Evolutionary conservation across 495 filamentous ascomycete genomes (phyloP), one percentile per base, ranked within the genome.

Genomic region (Trichoderma asperelloides): DNA sequence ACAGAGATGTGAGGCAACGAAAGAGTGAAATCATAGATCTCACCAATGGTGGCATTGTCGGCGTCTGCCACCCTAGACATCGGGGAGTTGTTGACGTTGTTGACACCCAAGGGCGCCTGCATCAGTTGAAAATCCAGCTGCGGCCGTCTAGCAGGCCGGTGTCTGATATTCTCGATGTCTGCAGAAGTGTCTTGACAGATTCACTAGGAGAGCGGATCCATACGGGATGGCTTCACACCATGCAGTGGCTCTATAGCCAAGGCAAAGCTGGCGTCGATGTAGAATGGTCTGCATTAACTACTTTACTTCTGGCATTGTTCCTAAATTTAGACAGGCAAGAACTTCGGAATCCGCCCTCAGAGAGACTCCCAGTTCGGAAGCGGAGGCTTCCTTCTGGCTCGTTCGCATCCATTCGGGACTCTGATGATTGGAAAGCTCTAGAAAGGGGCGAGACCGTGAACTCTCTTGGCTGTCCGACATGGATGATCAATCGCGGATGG

Each of bases 271-370:
- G 80, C 25, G 78, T 75, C 39, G 84, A 93, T 66, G 62, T 78
- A 3, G 93, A 97, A 71, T 96, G 91, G 92, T 90, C 88, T 11
- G 88, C 90, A 5, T 78, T 91, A 63, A 85, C 91, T 6, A 80
- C 95, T 62, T 82, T 89, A 4, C 70, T 96, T 2, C 87, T 96
- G 69, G 70, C 82, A 16, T 75, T 78, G 60, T 80, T 77, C 66
- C 69, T 83, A n/a, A 77, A 73, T 41, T 67, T 83, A 8, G 76
- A 76, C 3, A 69, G 71, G 8, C 60, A 69, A 6, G 69, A 68
- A 28, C 69, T 69, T 28, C 57, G 66, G 16, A 69, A 70, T 18
- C 43, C 47, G 27, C 18, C 33, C 7, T 41, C 37, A 28, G 45
- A 40, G 13, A 4, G 39, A 4, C 23, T 62, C 11, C 11, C 41